Base-by-base conservation (phyloP, 2,329 filamentous ascomycete species). In the Anthostomella pinea region DNA sequence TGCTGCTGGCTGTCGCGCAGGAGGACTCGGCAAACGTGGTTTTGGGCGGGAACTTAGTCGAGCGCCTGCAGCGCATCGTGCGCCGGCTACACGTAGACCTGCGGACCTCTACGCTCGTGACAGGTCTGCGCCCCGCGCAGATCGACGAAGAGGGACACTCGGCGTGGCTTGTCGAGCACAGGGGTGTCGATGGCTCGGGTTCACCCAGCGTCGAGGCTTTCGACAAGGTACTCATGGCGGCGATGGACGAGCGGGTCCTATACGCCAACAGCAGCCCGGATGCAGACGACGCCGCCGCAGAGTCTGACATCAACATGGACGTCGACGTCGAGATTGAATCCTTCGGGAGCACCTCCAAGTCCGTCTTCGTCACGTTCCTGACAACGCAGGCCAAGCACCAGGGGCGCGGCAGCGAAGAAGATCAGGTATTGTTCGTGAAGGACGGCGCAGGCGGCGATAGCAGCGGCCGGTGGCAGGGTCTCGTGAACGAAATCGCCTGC, bases 11-110 rank as follows among this genome's bases (percentile, higher is more conserved):
- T 7, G 35, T 38, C 3, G 39, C 38, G 11, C 41, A 49, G 22
- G 47, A 54, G 32, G 51, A 55, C 18, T 26, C 29, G 2, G 49
- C 47, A 3, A 46, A 39, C 29, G 25, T 30, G 8, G 49, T 49
- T 15, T 10, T 20, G 9, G 52, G 51, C 8, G 52, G 48, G 3
- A 30, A 52, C 8, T 20, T 54, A 8, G 10, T 46, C 24, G 41
- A 42, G 6, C 27, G 41, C 5, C 38, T 46, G 4, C 38, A 46
- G 26, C 36, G 34, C 15, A 27, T 51, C 15, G 31, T 45, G 8
- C 17, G 24, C 19, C 21, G 29, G 2, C 38, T 35, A 6, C 31
- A 30, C 18, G 33, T 27, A 1, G 36, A 29, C 13, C 43, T 51
- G 11, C 38, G 31, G 2, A 13, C 28, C 5, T 9, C 16, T 4